These are phyloP conservation scores for Pichia sp. DNA, from an alignment of 1,139 yeast genomes.

Conservation along the genomic window DNA sequence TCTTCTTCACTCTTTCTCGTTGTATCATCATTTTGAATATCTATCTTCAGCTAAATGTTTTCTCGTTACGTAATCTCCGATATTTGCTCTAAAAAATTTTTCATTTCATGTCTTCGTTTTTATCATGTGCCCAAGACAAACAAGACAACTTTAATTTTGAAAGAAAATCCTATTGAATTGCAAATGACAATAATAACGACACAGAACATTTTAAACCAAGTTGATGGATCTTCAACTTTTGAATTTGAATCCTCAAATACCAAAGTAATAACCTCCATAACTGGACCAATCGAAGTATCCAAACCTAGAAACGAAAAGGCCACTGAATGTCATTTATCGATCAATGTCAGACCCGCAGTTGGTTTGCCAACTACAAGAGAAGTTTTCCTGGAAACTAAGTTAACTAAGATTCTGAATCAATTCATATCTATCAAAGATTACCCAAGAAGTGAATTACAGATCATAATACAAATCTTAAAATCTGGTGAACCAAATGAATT, in stretches of 20 bases:
- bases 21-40: too few relatives aligned
- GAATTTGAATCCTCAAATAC: constrained; percentile 33
- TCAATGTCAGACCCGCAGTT: constrained; percentile 69
- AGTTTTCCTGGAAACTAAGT: constrained; percentile 61
- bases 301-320: constrained; percentile 81
- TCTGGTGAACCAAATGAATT: constrained; percentile 27
- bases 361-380: constrained; percentile 80
- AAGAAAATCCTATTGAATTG: too few relatives aligned
- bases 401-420: constrained; percentile 54
- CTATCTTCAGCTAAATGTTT: too few relatives aligned
- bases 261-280: constrained; percentile 63
- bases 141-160: too few relatives aligned
- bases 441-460: constrained; percentile 80
- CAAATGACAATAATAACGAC: constrained; percentile 8
- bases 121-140: too few relatives aligned
- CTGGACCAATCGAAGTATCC: constrained; percentile 82
- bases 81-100: too few relatives aligned
- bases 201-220: constrained; percentile 35
- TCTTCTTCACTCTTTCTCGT: too few relatives aligned
- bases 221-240: constrained; percentile 75
- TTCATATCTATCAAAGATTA: constrained; percentile 57
- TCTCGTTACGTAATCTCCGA: too few relatives aligned
- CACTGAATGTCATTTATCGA: constrained; percentile 66
- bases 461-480: constrained; percentile 75
- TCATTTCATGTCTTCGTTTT: too few relatives aligned